These are phyloP conservation scores for Wickerhamiella qilinensis DNA, from an alignment of 805 yeast species.

Conservation along the genomic window DNA sequence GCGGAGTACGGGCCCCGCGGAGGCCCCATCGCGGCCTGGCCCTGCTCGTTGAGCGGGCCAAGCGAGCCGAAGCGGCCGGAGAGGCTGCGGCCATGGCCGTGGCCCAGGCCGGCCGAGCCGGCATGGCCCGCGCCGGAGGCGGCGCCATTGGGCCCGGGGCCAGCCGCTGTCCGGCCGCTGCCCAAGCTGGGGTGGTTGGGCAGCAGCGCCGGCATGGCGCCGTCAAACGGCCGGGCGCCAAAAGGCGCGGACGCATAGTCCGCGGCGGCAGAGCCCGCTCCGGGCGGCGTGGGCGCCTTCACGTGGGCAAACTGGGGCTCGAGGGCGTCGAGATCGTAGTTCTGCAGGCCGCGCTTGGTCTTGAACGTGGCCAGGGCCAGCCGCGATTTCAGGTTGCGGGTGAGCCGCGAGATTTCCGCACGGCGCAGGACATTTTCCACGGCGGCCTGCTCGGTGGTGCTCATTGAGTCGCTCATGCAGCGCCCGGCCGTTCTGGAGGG, in stretches of 20 bases:
- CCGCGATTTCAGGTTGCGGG: slow-evolving; percentile 26
- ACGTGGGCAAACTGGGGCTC: slow-evolving; percentile 17
- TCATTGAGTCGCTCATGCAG: background rate
- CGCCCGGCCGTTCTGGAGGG: background rate
- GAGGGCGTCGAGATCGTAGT: slow-evolving; percentile 21
- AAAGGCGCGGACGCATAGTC: too few relatives aligned
- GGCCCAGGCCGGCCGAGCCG: too few relatives aligned
- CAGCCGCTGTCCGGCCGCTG: too few relatives aligned
- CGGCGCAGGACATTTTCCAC: slow-evolving; percentile 25
- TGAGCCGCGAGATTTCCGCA: slow-evolving; percentile 27
- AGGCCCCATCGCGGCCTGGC: too few relatives aligned
- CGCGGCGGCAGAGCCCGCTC: too few relatives aligned
- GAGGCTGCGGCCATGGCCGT: background rate
- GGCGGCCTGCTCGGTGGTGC: slow-evolving; percentile 9
- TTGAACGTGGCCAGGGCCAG: slow-evolving; percentile 27
- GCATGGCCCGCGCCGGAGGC: too few relatives aligned
- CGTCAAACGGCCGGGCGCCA: too few relatives aligned
- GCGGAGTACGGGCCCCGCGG: too few relatives aligned
- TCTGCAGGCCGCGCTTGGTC: slow-evolving; percentile 26
- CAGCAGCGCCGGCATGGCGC: too few relatives aligned
- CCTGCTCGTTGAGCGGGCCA: background rate
- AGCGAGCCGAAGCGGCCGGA: background rate
- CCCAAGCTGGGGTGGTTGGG: too few relatives aligned
- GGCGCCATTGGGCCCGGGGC: too few relatives aligned
- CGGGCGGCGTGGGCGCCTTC: too few relatives aligned